Percentiles rank a stretch among this genome's conserved stretches.
Evolutionary conservation across 257 asterid species (phyloP).

Genomic region (Solanum habrochaites): DNA sequence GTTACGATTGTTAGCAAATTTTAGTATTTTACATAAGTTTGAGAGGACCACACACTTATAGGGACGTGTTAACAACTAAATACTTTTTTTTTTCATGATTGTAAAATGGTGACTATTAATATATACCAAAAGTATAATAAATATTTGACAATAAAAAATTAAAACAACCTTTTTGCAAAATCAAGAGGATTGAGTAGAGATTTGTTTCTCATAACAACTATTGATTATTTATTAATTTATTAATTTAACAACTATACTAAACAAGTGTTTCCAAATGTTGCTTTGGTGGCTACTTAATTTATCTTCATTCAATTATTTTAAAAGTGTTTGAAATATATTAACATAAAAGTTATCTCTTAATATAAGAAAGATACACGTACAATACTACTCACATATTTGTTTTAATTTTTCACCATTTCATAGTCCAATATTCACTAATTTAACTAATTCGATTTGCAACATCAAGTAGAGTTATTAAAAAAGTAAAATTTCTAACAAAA

Average conservation of each 20-base stretch:
- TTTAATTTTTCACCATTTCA: too few relatives aligned
- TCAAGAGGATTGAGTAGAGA: constrained; percentile 16
- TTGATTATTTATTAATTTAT: not conserved
- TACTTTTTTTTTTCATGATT: not conserved
- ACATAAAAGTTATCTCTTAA: not conserved
- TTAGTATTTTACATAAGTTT: not conserved
- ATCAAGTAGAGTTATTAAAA: too few relatives aligned
- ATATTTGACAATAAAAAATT: not conserved
- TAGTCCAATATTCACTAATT: not conserved
- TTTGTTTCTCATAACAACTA: constrained; percentile 6
- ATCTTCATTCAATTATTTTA: not conserved
- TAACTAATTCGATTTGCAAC: not conserved
- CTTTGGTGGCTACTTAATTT: not conserved
- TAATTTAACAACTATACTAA: not conserved
- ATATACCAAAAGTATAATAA: not conserved
- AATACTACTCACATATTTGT: not conserved
- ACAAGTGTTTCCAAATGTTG: not conserved
- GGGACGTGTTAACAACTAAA: not conserved
- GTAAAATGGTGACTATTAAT: not conserved
- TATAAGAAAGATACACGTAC: not conserved
- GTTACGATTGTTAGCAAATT: not conserved
- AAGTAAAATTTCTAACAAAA: too few relatives aligned
- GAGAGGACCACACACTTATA: not conserved
- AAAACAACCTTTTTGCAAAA: constrained; percentile 13
- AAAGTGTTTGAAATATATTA: not conserved